Conservation (phyloP, 2,329 filamentous ascomycete genomes). For the Epichloe aotearoae region DNA sequence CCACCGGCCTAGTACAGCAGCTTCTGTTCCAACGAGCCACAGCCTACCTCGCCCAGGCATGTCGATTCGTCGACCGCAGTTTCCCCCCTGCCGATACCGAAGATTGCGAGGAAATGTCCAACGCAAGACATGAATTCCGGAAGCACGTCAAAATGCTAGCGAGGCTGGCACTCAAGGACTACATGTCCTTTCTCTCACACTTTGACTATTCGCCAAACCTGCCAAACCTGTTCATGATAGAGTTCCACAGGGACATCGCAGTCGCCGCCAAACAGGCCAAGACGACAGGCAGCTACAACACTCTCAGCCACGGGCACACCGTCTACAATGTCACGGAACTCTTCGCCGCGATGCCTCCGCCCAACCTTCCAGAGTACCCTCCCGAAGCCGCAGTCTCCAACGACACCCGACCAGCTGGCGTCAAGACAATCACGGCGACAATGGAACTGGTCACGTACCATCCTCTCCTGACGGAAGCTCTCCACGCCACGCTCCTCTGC, state of each 20-base stretch:
- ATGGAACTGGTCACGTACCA: conserved; percentile 51
- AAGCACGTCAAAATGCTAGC: conserved; percentile 62
- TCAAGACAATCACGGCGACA: conserved; percentile 14
- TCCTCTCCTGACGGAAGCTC: conserved; percentile 63
- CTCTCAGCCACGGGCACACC: conserved; percentile 19
- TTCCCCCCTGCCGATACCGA: conserved; percentile 19
- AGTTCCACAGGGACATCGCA: conserved; percentile 43
- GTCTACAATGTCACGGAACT: conserved; percentile 43
- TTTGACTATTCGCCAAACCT: conserved; percentile 70
- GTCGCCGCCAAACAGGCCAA: conserved; percentile 11
- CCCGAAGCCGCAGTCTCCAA: conserved; percentile 15
- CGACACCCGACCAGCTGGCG: not conserved
- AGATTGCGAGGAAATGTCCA: not conserved
- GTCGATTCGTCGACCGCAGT: conserved; percentile 46
- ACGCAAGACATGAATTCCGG: conserved; percentile 23
- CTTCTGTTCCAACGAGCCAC: conserved; percentile 64
- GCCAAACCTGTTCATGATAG: conserved; percentile 26
- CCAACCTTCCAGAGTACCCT: conserved; percentile 56
- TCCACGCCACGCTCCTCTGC: conserved; percentile 65
- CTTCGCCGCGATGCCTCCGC: conserved; percentile 55
- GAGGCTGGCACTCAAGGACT: conserved; percentile 64
- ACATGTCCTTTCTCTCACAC: conserved; percentile 54
- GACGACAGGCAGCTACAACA: conserved; percentile 2
- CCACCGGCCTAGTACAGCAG: conserved; percentile 61
- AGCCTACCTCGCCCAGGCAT: conserved; percentile 60